Percentiles rank a stretch among this genome's conserved stretches.
Evolutionary conservation across 176 grass and related monocot genomes (phyloP).

Genomic region (Neostapfia colusana): DNA sequence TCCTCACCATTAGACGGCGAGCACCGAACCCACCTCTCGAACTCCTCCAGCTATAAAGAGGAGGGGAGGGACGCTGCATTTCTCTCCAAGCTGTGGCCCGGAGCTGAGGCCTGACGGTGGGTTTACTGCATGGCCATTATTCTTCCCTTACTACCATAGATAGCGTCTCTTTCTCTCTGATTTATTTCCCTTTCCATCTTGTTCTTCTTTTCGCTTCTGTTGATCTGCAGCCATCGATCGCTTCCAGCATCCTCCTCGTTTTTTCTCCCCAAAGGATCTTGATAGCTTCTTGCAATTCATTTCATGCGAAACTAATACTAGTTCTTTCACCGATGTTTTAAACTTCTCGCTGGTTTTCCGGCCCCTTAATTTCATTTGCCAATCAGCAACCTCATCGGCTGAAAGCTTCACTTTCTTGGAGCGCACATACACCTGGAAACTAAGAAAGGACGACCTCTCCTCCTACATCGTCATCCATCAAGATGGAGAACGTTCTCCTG

Average conservation of each 20-base stretch:
- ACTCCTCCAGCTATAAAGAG: slow-evolving; percentile 42
- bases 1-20: background rate
- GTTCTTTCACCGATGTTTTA: slow-evolving; percentile 20
- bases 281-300: slow-evolving; percentile 3
- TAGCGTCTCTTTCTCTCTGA: background rate
- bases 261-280: slow-evolving; percentile 51
- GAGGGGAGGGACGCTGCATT: slow-evolving; percentile 9
- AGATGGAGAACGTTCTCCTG: slow-evolving; percentile 55
- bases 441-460: background rate
- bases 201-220: background rate
- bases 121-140: slow-evolving; percentile 45
- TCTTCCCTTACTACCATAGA: slow-evolving; percentile 32
- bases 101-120: slow-evolving; percentile 40
- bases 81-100: slow-evolving; percentile 38
- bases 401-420: background rate
- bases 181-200: background rate
- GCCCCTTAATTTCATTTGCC: background rate
- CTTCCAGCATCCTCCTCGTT: slow-evolving; percentile 56
- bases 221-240: slow-evolving; percentile 17
- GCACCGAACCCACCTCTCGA: slow-evolving; percentile 9
- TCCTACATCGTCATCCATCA: background rate
- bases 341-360: background rate
- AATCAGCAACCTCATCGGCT: background rate
- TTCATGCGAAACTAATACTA: slow-evolving; percentile 23
- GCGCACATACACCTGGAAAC: background rate